These are phyloP conservation scores for Hypholoma fasciculare DNA, from an alignment of 768 basidiomycete genomes.

Conservation along the genomic window DNA sequence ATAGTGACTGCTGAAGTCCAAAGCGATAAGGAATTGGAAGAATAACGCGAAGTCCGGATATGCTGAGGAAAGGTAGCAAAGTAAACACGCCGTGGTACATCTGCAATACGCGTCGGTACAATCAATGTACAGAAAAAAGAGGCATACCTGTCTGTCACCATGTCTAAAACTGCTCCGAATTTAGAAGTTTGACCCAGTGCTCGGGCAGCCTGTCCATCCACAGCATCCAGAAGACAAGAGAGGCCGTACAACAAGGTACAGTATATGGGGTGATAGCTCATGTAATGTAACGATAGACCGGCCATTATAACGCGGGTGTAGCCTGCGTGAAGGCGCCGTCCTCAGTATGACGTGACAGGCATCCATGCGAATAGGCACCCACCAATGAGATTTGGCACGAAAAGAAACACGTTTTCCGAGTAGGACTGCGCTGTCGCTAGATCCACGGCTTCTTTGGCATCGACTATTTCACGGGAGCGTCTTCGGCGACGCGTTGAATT, in stretches of 20 bases:
- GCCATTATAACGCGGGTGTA: conserved; percentile 92
- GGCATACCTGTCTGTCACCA: conserved; percentile 97
- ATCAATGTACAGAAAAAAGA: neutral
- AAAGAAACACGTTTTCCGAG: conserved; percentile 96
- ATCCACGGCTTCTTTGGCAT: conserved; percentile 85
- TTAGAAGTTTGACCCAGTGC: conserved; percentile 89
- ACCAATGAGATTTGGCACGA: conserved; percentile 97
- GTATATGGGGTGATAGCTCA: conserved; percentile 93
- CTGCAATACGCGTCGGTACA: conserved; percentile 25
- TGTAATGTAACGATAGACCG: conserved; percentile 83
- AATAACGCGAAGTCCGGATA: conserved; percentile 84
- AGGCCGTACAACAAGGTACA: conserved; percentile 88
- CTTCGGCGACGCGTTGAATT: conserved; percentile 42
- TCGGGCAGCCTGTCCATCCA: conserved; percentile 92
- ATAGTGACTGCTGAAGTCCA: conserved; percentile 98
- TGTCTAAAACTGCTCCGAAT: conserved; percentile 97
- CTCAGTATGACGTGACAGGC: conserved; percentile 11
- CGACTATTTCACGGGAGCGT: conserved; percentile 67
- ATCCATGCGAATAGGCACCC: conserved; percentile 24
- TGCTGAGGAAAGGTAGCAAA: conserved; percentile 90
- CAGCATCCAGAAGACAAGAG: conserved; percentile 92
- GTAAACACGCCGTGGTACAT: conserved; percentile 93
- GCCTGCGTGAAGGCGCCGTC: conserved; percentile 45
- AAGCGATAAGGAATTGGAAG: conserved; percentile 94
- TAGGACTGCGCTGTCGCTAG: conserved; percentile 84